These are phyloP conservation scores for Vigna unguiculata DNA, from an alignment of 306 rosid genomes.

Conservation along the genomic window DNA sequence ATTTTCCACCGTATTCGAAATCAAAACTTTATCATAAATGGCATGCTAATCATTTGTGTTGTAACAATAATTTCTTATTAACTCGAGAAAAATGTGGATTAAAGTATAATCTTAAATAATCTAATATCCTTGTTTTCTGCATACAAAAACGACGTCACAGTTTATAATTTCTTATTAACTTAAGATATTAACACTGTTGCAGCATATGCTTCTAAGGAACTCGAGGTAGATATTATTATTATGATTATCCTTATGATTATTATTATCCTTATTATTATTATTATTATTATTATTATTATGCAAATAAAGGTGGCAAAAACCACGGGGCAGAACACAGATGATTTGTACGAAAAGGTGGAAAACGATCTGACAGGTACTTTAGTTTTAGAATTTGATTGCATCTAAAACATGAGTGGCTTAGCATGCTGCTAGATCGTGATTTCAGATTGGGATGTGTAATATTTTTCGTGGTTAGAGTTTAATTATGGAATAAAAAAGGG, in stretches of 20 bases:
- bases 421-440: conserved; percentile 16
- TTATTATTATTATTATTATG: not conserved
- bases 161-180: not conserved
- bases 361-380: conserved; percentile 50
- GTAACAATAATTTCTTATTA: not conserved
- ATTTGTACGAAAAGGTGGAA: conserved; percentile 39
- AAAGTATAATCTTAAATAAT: not conserved
- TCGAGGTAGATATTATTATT: not conserved
- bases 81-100: not conserved
- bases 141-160: not conserved
- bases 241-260: not conserved
- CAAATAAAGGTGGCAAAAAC: conserved; percentile 21
- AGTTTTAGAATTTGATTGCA: conserved; percentile 41
- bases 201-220: not conserved
- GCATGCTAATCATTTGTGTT: no score
- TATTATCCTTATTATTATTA: no score
- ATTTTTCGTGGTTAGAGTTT: conserved; percentile 48
- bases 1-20: no score
- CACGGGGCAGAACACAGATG: conserved; percentile 31
- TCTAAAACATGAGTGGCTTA: conserved; percentile 14
- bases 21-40: no score
- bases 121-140: not conserved
- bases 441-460: conserved; percentile 47
- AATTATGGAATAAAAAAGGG: conserved; percentile 8
- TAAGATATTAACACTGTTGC: no score